Evolutionary conservation across 2,329 filamentous ascomycete genomes (phyloP), one percentile per base, ranked within the genome.

Genomic region (Capronia epimyces): DNA sequence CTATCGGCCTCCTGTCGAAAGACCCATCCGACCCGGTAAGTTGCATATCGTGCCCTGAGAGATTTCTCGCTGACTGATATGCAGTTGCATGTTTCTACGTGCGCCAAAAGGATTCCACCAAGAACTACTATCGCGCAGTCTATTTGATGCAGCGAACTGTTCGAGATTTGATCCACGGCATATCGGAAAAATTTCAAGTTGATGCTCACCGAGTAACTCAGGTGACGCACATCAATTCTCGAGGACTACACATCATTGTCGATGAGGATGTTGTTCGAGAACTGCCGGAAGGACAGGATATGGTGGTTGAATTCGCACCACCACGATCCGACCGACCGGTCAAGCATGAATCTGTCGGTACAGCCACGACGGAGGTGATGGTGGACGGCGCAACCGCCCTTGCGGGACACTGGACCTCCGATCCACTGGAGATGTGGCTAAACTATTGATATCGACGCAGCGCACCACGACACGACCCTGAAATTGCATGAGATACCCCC

Each of bases 41-140:
- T 64, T 43, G 47, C 51, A 21, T 42, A 27, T 52, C 32, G 12
- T 27, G 31, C 44, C 44, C 21, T 39, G 32, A 34, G 52, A 36
- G 46, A 39, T 10, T 20, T 10, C 43, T 16, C 9, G 34, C 68
- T 75, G 66, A 75, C 62, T 10, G 27, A 24, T 27, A 40, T 31
- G 71, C 77, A 66, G 82, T 94, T 36, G 91, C 91, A 43, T 96
- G 90, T 71, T 89, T 97, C 67, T 97, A 95, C 64, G 72, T 96
- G 18, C 77, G 68, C 53, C 71, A 78, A 44, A 69, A 78, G 12
- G 67, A 75, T 21, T 75, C 74, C 29, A 67, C 70, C 46, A 65
- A 71, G 44, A 80, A 83, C 54, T 86, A 85, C 60, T 84, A 96
- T 69, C 83, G 86, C 55, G 91, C 93, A 5, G 76, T 97, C 12